Evolutionary conservation across 2,329 filamentous ascomycete species (phyloP), one percentile per base, ranked within the genome.

Genomic region (Thelonectria blattea): DNA sequence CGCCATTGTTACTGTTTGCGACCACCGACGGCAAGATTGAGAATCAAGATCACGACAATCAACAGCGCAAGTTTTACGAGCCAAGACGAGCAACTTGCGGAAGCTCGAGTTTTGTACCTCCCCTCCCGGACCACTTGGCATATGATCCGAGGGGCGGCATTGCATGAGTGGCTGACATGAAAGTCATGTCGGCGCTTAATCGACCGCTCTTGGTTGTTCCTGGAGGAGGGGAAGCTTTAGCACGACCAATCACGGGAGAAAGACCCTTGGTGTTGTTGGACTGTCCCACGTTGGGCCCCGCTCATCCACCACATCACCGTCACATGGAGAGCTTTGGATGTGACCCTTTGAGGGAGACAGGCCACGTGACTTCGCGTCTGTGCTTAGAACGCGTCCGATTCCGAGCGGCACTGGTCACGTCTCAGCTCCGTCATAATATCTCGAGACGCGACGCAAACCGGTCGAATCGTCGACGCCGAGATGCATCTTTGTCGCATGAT

Each of bases 1-100:
- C 49, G 81, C 79, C 81, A 84, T 84, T 12, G 60, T 74, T 50
- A 24, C 3, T 24, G 3, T 24, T 17, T 17, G 47, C 32, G n/a
- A 52, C 53, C 10, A 37, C 43, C 56, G 46, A 51, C 22, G n/a
- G 55, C 41, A 34, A 20, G 42, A 52, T 45, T 49, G 43, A 32
- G 45, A 15, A 47, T 20, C 24, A 49, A 17, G 24, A 45, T 47
- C 55, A 46, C 22, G 52, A 52, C 34, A 34, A 30, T 6, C 20
- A 46, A 34, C 49, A 42, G 46, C 41, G 48, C 47, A 46, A 47
- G 18, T 54, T 49, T 59, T 56, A 42, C 48, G 53, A 52, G 30
- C 22, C 58, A 53, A 61, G 51, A 27, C 45, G 50, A 56, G 58
- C 58, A 63, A 61, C 52, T 63, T 67, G 67, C 56, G 66, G 65